phyloP scores from a whole-genome alignment of 208 protist species.

The Leishmania guyanensis region DNA sequence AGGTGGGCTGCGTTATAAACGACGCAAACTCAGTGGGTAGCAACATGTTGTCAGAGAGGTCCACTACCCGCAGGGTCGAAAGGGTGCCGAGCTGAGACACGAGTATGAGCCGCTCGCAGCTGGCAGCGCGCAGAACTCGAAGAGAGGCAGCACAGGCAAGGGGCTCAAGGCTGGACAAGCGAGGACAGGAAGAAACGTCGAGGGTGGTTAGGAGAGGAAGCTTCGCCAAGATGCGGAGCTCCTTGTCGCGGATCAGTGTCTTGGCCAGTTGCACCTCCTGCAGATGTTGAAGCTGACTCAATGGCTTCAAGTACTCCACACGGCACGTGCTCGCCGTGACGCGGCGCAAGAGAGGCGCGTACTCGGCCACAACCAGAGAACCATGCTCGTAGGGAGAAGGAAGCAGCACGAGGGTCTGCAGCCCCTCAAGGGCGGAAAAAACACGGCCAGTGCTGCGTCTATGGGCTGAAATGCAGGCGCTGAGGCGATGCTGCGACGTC shows the following conservation, averaged over 20 bases:
- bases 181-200: conserved; percentile 38
- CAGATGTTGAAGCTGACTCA: conserved; percentile 31
- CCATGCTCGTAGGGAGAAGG: conserved; percentile 19
- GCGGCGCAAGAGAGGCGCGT: conserved; percentile 26
- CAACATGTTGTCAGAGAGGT: conserved; percentile 38
- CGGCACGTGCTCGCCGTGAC: conserved; percentile 25
- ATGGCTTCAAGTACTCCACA: conserved; percentile 36
- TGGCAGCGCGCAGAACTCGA: conserved; percentile 19
- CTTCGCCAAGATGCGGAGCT: conserved; percentile 38
- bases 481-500: conserved; percentile 17
- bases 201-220: conserved; percentile 41
- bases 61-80: conserved; percentile 17
- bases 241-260: conserved; percentile 43
- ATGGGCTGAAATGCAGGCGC: conserved; percentile 13
- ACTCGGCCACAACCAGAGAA: conserved; percentile 32
- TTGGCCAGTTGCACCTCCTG: conserved; percentile 30
- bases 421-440: conserved; percentile 9
- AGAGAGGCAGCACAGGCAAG: conserved; percentile 25
- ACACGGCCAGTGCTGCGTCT: conserved; percentile 11
- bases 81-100: conserved; percentile 26
- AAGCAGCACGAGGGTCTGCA: conserved; percentile 31
- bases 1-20: conserved; percentile 7
- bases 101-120: conserved; percentile 30
- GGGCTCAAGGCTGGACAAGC: conserved; percentile 42
- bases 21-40: conserved; percentile 24